Evolutionary conservation across 2,329 filamentous ascomycete genomes (phyloP).

Genomic region (Calonectria crousiana): DNA sequence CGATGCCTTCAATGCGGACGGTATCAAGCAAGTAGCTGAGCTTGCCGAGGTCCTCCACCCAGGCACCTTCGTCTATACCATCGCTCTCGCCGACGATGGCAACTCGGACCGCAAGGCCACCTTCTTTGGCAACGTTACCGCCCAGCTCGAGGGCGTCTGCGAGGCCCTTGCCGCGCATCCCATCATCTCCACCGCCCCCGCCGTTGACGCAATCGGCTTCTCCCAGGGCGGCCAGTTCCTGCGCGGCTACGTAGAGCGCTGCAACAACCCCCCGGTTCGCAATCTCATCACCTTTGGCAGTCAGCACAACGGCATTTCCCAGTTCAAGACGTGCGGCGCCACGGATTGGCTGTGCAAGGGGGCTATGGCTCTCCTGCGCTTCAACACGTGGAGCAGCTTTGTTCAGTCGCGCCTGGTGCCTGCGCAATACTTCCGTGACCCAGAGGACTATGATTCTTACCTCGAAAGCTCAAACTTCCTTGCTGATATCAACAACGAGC

Average conservation of each 20-base stretch:
- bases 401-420: conserved; percentile 88
- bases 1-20: conserved; percentile 81
- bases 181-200: conserved; percentile 84
- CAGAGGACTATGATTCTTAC: conserved; percentile 73
- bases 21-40: conserved; percentile 77
- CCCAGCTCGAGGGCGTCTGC: conserved; percentile 83
- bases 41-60: conserved; percentile 81
- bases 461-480: conserved; percentile 87
- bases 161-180: conserved; percentile 79
- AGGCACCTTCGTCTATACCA: conserved; percentile 85
- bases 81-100: conserved; percentile 77
- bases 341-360: conserved; percentile 85
- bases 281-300: conserved; percentile 90
- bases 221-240: conserved; percentile 97
- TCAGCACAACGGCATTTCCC: conserved; percentile 91
- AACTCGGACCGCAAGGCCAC: conserved; percentile 82
- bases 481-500: conserved; percentile 97
- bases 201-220: conserved; percentile 92
- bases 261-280: conserved; percentile 79
- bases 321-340: conserved; percentile 80
- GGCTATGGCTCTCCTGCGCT: conserved; percentile 81
- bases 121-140: conserved; percentile 90
- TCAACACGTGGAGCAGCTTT: conserved; percentile 83
- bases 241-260: conserved; percentile 89
- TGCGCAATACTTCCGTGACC: conserved; percentile 92